Percentiles rank a stretch among this genome's conserved stretches.
Evolutionary conservation across 345 rosid genomes (phyloP).

Genomic region (Boechera stricta): DNA sequence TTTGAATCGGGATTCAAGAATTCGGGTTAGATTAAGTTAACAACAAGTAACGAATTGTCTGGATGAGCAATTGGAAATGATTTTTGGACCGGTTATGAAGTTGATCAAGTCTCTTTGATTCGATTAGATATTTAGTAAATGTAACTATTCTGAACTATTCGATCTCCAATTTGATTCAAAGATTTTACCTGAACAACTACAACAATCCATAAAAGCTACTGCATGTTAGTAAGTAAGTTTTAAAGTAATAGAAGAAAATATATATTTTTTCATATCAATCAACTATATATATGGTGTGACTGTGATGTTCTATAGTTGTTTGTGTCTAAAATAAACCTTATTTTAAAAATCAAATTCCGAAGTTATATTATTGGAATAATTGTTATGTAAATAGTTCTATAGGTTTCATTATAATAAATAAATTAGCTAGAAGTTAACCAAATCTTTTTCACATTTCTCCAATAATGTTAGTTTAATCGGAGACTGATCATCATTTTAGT

Average conservation of each 20-base stretch:
- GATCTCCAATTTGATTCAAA: constrained; percentile 4
- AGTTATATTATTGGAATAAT: background rate
- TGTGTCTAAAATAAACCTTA: constrained; percentile 1
- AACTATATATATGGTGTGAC: constrained; percentile 11
- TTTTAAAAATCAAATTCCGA: background rate
- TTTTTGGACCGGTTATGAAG: background rate
- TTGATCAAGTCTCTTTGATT: constrained; percentile 4
- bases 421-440: no score
- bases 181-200: constrained; percentile 3
- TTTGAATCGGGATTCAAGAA: constrained; percentile 9
- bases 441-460: no score
- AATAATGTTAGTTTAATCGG: background rate
- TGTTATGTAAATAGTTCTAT: background rate
- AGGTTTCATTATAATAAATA: background rate
- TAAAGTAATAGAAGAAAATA: background rate
- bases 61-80: background rate
- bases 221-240: no score
- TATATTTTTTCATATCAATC: background rate
- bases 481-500: background rate
- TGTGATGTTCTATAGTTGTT: constrained; percentile 28
- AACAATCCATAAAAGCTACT: background rate
- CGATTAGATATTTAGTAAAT: constrained; percentile 1
- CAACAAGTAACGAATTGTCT: background rate
- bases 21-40: constrained; percentile 12
- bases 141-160: constrained; percentile 13